Conservation (phyloP, 495 filamentous ascomycete species). For the Aspergillus sparsus region DNA sequence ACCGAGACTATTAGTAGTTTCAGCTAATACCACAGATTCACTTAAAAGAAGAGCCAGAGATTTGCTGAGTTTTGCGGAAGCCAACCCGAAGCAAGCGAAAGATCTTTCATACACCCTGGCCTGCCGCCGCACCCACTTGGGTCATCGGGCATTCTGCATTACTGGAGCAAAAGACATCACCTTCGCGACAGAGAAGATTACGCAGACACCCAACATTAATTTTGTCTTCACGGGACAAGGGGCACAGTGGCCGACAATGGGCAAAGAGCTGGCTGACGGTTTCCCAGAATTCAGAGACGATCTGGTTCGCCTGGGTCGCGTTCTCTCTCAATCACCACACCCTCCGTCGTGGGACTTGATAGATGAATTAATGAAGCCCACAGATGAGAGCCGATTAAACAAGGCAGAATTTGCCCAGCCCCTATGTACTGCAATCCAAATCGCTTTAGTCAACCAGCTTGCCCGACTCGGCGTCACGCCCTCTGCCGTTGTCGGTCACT, state of each 20-base stretch:
- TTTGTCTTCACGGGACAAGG: constrained; percentile 15
- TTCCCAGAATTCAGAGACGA: background rate
- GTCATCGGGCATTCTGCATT: background rate
- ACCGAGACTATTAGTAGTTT: background rate
- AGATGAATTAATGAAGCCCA: background rate
- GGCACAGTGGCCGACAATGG: constrained; percentile 4
- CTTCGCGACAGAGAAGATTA: background rate
- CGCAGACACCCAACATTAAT: background rate
- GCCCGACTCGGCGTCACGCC: constrained; percentile 46
- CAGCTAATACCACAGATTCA: background rate
- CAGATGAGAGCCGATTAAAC: constrained; percentile 7
- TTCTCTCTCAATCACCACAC: background rate
- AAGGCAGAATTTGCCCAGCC: constrained; percentile 40
- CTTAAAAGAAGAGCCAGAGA: background rate
- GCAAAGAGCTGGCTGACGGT: background rate
- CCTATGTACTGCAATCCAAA: constrained; percentile 52
- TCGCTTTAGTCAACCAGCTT: constrained; percentile 51
- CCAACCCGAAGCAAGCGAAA: background rate
- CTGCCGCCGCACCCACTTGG: background rate
- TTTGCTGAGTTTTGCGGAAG: background rate
- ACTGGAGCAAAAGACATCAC: background rate
- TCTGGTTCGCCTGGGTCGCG: background rate
- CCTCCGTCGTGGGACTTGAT: background rate
- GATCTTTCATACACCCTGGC: constrained; percentile 2
- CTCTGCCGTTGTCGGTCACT: constrained; percentile 58